Percentiles rank a stretch among this genome's conserved stretches.
Conservation (phyloP, 352 stramenopile genomes). For the Pythium plurisporium region DNA sequence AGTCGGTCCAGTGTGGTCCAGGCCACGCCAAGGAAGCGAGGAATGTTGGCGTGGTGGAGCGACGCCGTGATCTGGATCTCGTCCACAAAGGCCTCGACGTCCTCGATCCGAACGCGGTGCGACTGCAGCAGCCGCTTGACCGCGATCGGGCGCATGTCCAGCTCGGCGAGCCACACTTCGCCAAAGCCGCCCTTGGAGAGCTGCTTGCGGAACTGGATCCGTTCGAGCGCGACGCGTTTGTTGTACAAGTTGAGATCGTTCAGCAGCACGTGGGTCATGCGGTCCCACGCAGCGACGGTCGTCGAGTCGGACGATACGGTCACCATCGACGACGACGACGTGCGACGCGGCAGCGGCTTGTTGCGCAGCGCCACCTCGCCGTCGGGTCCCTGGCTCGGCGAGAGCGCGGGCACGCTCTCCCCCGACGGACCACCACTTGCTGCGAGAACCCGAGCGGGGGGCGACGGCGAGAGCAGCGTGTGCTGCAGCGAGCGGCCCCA, state of each 20-base stretch:
- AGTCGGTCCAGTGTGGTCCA: conserved; percentile 22
- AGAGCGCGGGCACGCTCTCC: neutral
- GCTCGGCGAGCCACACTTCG: conserved; percentile 24
- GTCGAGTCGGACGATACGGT: conserved; percentile 21
- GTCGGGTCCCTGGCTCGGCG: neutral
- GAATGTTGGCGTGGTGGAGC: conserved; percentile 24
- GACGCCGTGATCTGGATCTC: conserved; percentile 27
- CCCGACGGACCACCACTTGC: neutral
- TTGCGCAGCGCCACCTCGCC: neutral
- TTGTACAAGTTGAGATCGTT: conserved; percentile 20
- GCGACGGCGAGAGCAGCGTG: conserved; percentile 16
- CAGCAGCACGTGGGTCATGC: conserved; percentile 18
- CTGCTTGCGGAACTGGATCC: conserved; percentile 22
- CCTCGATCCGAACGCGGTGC: conserved; percentile 10
- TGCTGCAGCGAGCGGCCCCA: conserved; percentile 15
- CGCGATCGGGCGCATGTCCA: conserved; percentile 13
- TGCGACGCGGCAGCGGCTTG: conserved; percentile 32
- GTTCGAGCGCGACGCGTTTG: conserved; percentile 17
- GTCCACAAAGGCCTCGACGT: conserved; percentile 21
- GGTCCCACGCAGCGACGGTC: conserved; percentile 4
- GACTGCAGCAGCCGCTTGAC: conserved; percentile 26
- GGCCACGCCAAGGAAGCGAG: conserved; percentile 20
- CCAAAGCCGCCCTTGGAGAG: conserved; percentile 23
- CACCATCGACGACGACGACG: conserved; percentile 27
- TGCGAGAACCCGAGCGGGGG: neutral